phyloP scores from a whole-genome alignment of 2,329 filamentous ascomycete genomes.

The Sporothrix mexicana region DNA sequence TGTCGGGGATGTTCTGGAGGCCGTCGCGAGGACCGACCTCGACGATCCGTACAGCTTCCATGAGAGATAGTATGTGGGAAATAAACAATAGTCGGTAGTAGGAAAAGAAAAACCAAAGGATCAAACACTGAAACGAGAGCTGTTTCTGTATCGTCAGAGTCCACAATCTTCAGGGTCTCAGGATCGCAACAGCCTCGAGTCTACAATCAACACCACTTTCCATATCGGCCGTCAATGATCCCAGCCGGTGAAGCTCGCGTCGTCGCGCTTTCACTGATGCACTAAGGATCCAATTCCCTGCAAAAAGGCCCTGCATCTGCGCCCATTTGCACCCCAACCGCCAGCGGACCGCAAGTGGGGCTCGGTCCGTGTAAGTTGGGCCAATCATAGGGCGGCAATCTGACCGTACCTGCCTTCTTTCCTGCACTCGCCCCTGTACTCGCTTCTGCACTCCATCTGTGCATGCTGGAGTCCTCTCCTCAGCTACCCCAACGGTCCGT shows the following conservation, averaged over 20 bases:
- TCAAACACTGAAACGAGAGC: background rate
- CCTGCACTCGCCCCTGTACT: no score
- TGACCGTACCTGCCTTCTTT: no score
- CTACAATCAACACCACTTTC: background rate
- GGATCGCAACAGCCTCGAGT: background rate
- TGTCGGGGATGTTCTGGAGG: conserved; percentile 81
- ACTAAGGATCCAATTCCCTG: background rate
- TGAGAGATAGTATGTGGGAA: background rate
- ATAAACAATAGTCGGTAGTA: background rate
- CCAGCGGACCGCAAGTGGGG: conserved; percentile 4
- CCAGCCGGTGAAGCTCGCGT: background rate
- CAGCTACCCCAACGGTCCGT: background rate
- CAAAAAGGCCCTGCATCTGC: background rate
- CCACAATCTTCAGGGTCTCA: background rate
- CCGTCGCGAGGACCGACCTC: conserved; percentile 87
- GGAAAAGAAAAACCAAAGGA: background rate
- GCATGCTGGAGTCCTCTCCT: background rate
- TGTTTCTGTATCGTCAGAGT: background rate
- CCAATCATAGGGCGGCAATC: background rate
- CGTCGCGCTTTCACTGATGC: background rate
- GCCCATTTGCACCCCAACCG: background rate
- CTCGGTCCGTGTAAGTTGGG: conserved; percentile 5
- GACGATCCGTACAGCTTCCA: conserved; percentile 57
- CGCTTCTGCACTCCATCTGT: background rate
- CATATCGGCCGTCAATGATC: background rate